Evolutionary conservation across 176 grass and related monocot genomes (phyloP).

Genomic region (sorghum (Sorghum bicolor)): Sorghum_bicolor_NCBIv3 NC_012878.2:720001-720500

Average conservation of each 20-base stretch:
- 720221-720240: not conserved
- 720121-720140: not conserved
- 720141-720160: not conserved
- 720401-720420: conserved; percentile 2
- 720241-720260: not conserved
- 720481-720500: conserved; percentile 42
- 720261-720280: not conserved
- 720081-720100: not conserved
- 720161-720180: not conserved
- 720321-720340: not conserved
- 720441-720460: conserved; percentile 84
- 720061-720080: not conserved
- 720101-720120: not conserved
- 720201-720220: not conserved
- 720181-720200: not conserved
- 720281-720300: not conserved
- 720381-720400: not conserved
- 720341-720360: not conserved
- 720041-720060: conserved; percentile 64
- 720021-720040: conserved; percentile 98
- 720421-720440: not conserved
- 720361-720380: not conserved
- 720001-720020: conserved; percentile 98
- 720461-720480: not conserved
- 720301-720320: not conserved